A percentile compares a stretch with the other conserved stretches of the same genome.
phyloP scores from a whole-genome alignment of 805 yeast genomes.

The fission yeast (Schizosaccharomyces pombe) region ASM294v3 CU329670.1:3039001-3039500 shows the following conservation, averaged over 20 bases:
- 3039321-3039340: constrained; percentile 6
- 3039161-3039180: constrained; percentile 12
- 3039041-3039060: not conserved
- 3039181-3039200: constrained; percentile 15
- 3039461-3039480: not conserved
- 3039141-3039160: not conserved
- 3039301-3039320: constrained; percentile 16
- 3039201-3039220: constrained; percentile 12
- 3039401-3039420: not conserved
- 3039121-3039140: not conserved
- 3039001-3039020: not conserved
- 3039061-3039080: no score
- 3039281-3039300: constrained; percentile 21
- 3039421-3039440: not conserved
- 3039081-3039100: no score
- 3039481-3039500: not conserved
- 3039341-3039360: not conserved
- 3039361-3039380: not conserved
- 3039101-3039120: not conserved
- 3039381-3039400: not conserved
- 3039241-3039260: constrained; percentile 11
- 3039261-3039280: constrained; percentile 16
- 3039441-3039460: not conserved
- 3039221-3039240: constrained; percentile 8
- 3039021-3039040: not conserved